Base-by-base conservation (phyloP, 2,329 filamentous ascomycete genomes). In the Fusarium coffeatum region DNA sequence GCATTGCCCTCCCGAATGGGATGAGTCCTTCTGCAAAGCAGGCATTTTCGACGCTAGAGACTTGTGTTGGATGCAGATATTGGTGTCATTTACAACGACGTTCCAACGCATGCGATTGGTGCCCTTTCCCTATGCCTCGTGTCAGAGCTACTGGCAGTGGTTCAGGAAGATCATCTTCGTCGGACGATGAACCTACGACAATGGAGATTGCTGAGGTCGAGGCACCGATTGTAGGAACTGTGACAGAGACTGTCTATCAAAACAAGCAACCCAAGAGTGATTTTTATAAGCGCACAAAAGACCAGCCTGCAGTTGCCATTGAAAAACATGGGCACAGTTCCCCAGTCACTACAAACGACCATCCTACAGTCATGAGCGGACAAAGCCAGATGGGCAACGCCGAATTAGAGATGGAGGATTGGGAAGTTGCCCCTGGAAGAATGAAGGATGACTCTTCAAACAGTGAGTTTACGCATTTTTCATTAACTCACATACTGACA, bases 341-440 rank as follows among this genome's bases (percentile, higher is more conserved):
- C 7, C 2, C 28, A 30, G 7, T 30, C 28, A 15, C 12, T 30
- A 8, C 28, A 30, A 15, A 30, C 12, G 28, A 30, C 12, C 28
- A 30, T 30, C 34, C 34, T 7, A 37, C 34, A 37, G 10, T 37
- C 34, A 37, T n/a, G 3, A 11, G 9, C 7, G 46, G 54, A 40
- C 45, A 57, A n/a, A 32, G 30, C 12, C 69, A 68, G 25, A 32
- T 53, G 61, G 28, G 64, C 18, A 10, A 51, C 7, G 51, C 67
- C 16, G 59, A 73, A 5, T 49, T 80, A 8, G 74, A 82, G 53
- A 81, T 83, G 76, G 82, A 84, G 66, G 76, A 77, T 5, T 84
- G 82, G 82, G 83, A 85, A 69, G 66, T 83, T 47, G 82, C 83
- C 0, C 83, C 83, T 2, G 83, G 83, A 18, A 78, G 80, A 23